Evolutionary conservation across 2,329 filamentous ascomycete species (phyloP).

Genomic region (Microcyclosporella mali): DNA sequence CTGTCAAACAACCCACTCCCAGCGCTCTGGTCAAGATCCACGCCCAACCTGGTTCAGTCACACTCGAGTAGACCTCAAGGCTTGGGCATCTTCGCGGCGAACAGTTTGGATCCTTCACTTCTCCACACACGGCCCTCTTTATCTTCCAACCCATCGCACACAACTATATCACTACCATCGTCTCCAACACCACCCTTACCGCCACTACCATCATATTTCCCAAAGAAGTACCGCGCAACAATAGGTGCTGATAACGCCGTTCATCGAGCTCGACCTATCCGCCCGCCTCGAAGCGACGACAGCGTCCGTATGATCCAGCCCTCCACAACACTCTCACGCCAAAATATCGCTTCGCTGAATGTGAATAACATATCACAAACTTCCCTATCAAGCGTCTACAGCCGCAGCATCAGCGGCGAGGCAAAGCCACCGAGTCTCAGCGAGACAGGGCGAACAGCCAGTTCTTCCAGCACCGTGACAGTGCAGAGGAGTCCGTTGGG

Average conservation of each 20-base stretch:
- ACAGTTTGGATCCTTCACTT: constrained; percentile 14
- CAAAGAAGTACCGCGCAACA: constrained; percentile 12
- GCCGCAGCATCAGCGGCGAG: constrained; percentile 24
- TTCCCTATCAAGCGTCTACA: constrained; percentile 28
- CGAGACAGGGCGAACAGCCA: constrained; percentile 9
- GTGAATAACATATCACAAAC: constrained; percentile 17
- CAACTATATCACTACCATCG: constrained; percentile 13
- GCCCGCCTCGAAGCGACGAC: constrained; percentile 6
- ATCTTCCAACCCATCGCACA: constrained; percentile 18
- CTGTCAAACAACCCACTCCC: constrained; percentile 17
- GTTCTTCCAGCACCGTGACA: constrained; percentile 14
- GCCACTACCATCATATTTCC: constrained; percentile 23
- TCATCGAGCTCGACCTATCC: constrained; percentile 5
- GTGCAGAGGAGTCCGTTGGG: constrained; percentile 14
- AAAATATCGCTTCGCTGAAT: constrained; percentile 9
- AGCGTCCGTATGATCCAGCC: constrained; percentile 13
- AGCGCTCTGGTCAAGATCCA: constrained; percentile 7
- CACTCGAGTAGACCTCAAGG: constrained; percentile 17
- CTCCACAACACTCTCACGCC: constrained; percentile 8
- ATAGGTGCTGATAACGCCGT: constrained; percentile 13
- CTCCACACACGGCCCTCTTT: constrained; percentile 22
- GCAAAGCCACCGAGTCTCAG: constrained; percentile 1
- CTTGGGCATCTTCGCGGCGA: constrained; percentile 21
- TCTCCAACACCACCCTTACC: constrained; percentile 22
- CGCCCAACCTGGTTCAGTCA: constrained; percentile 8